Conservation (phyloP, 257 asterid genomes). For the Scutellaria barbata region DNA sequence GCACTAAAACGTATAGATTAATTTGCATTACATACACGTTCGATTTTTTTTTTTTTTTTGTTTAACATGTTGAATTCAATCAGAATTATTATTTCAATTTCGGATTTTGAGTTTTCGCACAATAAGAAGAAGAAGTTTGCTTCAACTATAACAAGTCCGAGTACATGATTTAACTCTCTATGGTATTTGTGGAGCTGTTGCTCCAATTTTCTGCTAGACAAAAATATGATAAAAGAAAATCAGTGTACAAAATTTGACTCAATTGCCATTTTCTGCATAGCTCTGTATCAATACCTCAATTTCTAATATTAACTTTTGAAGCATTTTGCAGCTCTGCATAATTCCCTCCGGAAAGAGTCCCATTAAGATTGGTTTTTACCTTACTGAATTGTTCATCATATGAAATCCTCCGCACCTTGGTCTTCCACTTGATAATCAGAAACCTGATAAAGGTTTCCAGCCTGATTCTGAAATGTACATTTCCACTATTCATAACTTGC, state of each 20-base stretch:
- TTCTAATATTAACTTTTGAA: conserved; percentile 13
- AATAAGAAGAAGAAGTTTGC: too few relatives aligned
- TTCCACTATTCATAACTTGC: conserved; percentile 16
- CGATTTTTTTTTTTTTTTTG: too few relatives aligned
- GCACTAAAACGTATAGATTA: too few relatives aligned
- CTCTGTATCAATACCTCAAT: too few relatives aligned
- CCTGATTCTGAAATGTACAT: conserved; percentile 34
- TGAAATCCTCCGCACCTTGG: conserved; percentile 48
- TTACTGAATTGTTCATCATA: conserved; percentile 36
- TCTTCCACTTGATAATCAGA: conserved; percentile 53
- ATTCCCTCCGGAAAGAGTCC: conserved; percentile 37
- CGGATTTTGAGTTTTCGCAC: too few relatives aligned
- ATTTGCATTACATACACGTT: too few relatives aligned
- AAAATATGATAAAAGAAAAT: conserved; percentile 4
- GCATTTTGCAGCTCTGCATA: conserved; percentile 27
- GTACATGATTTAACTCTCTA: background rate
- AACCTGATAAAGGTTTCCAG: conserved; percentile 48
- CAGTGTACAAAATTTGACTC: conserved; percentile 23
- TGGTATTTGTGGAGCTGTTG: background rate
- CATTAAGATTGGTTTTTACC: conserved; percentile 20
- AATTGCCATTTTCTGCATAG: background rate
- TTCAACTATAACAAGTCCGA: background rate
- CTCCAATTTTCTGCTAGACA: background rate
- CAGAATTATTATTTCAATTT: too few relatives aligned
- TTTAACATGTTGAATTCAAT: too few relatives aligned